Percentiles rank a stretch among this genome's conserved stretches.
Conservation (phyloP, 345 rosid genomes). For the Psidium friedrichsthalianum region DNA sequence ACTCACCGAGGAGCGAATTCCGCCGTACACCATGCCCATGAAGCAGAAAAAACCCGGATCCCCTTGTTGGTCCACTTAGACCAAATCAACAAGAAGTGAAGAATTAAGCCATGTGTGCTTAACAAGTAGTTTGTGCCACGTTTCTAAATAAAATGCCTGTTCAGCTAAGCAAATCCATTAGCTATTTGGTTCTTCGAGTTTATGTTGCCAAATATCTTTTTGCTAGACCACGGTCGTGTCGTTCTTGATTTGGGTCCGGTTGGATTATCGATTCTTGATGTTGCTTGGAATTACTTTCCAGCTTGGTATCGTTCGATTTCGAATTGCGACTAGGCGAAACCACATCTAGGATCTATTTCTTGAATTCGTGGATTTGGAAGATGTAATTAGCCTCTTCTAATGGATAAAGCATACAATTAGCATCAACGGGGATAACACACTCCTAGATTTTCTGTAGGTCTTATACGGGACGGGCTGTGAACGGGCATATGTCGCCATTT, state of each 20-base stretch:
- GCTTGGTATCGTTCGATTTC: neutral
- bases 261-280: neutral
- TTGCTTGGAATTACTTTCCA: neutral
- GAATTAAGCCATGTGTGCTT: neutral
- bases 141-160: neutral
- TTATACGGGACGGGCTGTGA: too few species aligned
- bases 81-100: neutral
- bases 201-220: neutral
- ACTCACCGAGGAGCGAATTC: neutral
- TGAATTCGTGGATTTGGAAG: neutral
- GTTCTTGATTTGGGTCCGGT: neutral
- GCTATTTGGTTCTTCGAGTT: neutral
- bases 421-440: neutral
- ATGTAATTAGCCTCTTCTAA: neutral
- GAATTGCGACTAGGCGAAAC: neutral
- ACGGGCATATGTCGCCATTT: neutral
- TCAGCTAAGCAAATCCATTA: neutral
- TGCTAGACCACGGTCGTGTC: neutral
- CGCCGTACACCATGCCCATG: neutral
- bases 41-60: neutral
- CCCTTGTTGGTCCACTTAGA: neutral
- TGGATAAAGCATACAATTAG: neutral
- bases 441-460: neutral
- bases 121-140: neutral
- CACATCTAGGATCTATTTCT: neutral